phyloP scores from a whole-genome alignment of 257 asterid genomes.

The Anisodus tanguticus region DNA sequence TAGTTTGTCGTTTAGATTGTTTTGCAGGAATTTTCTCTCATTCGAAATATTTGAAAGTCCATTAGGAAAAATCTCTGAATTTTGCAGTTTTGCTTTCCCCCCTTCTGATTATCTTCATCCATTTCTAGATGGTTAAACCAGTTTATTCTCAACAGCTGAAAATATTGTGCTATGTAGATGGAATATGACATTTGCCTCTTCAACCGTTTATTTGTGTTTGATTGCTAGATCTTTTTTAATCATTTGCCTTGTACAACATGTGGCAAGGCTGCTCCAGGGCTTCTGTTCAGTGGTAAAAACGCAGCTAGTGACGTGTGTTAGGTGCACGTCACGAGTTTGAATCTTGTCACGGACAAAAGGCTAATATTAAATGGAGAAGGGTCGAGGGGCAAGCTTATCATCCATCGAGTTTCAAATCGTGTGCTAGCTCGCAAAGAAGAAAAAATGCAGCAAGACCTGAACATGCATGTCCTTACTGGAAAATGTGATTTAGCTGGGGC shows the following conservation, averaged over 20 bases:
- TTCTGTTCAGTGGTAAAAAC: background rate
- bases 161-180: background rate
- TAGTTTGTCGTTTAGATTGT: background rate
- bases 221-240: background rate
- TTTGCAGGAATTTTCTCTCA: background rate
- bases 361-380: background rate
- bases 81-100: background rate
- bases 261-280: background rate
- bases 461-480: no score
- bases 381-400: background rate
- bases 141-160: background rate
- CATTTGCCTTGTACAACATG: background rate
- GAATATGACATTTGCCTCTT: background rate
- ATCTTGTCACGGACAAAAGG: background rate
- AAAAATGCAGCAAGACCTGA: background rate
- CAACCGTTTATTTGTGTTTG: background rate
- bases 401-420: background rate
- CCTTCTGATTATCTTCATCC: background rate
- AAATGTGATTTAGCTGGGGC: no score
- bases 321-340: background rate
- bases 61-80: background rate
- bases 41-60: background rate
- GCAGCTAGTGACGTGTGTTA: background rate
- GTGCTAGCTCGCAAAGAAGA: background rate
- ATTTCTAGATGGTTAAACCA: background rate